Evolutionary conservation across 768 basidiomycete species (phyloP).

Genomic region (Strobilomyces dryophilus): DNA sequence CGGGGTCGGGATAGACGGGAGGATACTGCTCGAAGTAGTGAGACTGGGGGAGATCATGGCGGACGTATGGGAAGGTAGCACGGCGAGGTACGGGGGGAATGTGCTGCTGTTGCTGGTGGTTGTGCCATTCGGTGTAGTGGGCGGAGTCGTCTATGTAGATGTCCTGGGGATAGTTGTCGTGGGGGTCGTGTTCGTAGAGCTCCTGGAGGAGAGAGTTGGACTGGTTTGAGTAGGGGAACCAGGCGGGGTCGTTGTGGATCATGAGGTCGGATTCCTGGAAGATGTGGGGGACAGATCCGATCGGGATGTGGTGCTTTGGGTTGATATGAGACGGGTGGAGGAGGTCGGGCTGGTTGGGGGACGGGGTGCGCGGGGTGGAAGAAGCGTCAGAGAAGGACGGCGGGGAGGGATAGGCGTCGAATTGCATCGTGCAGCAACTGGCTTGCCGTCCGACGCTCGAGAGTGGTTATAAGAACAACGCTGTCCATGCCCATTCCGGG

Average conservation of each 20-base stretch:
- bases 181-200: constrained; percentile 59
- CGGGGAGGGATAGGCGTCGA: constrained; percentile 53
- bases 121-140: constrained; percentile 32
- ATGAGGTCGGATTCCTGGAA: constrained; percentile 40
- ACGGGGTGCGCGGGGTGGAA: constrained; percentile 68
- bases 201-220: constrained; percentile 63
- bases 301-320: constrained; percentile 36
- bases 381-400: constrained; percentile 61
- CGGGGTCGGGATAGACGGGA: constrained; percentile 36
- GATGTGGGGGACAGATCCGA: constrained; percentile 48
- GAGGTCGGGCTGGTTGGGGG: constrained; percentile 46
- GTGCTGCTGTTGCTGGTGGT: constrained; percentile 29
- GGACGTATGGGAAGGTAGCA: constrained; percentile 73
- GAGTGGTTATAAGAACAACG: constrained; percentile 32
- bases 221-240: constrained; percentile 31
- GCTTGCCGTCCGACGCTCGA: constrained; percentile 10
- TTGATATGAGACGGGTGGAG: constrained; percentile 20
- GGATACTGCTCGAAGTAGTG: constrained; percentile 33
- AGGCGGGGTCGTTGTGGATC: constrained; percentile 37
- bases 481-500: constrained; percentile 22
- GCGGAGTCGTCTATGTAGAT: constrained; percentile 35
- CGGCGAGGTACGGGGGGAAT: constrained; percentile 40
- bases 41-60: constrained; percentile 57
- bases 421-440: constrained; percentile 41
- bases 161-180: constrained; percentile 36